phyloP scores from a whole-genome alignment of 1,284 basidiomycete species.

The Ustilago shanxiensis region DNA sequence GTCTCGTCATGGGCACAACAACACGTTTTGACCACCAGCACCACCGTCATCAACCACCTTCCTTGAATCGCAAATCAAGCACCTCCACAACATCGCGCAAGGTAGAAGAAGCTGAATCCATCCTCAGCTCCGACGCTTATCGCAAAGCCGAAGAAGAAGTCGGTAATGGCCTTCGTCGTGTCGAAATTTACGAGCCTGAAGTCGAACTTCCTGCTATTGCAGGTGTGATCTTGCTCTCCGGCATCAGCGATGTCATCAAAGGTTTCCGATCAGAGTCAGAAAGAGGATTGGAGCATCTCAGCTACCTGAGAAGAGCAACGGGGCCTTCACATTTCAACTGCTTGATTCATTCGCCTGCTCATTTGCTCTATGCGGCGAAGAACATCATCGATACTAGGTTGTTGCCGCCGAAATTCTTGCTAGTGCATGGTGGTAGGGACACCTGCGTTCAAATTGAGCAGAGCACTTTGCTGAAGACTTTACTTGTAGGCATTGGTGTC shows the following conservation, averaged over 20 bases:
- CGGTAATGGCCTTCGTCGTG: constrained; percentile 63
- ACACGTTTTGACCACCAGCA: constrained; percentile 18
- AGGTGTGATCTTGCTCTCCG: constrained; percentile 70
- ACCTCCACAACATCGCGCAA: constrained; percentile 28
- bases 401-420: constrained; percentile 69
- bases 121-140: constrained; percentile 35
- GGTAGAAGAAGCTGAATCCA: constrained; percentile 34
- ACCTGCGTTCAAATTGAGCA: constrained; percentile 70
- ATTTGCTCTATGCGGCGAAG: constrained; percentile 71
- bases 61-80: neutral
- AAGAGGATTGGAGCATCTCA: constrained; percentile 70
- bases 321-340: constrained; percentile 70
- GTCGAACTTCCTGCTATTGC: constrained; percentile 67
- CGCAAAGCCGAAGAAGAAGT: constrained; percentile 53
- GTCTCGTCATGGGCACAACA: constrained; percentile 45
- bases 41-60: neutral
- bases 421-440: constrained; percentile 71
- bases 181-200: constrained; percentile 70
- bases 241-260: constrained; percentile 71
- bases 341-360: constrained; percentile 71
- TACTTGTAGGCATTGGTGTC: constrained; percentile 71
- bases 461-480: constrained; percentile 69
- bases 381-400: constrained; percentile 69
- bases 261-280: constrained; percentile 69
- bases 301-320: constrained; percentile 67